Conservation (phyloP, 2,329 filamentous ascomycete species). For the Didymella exigua region DNA sequence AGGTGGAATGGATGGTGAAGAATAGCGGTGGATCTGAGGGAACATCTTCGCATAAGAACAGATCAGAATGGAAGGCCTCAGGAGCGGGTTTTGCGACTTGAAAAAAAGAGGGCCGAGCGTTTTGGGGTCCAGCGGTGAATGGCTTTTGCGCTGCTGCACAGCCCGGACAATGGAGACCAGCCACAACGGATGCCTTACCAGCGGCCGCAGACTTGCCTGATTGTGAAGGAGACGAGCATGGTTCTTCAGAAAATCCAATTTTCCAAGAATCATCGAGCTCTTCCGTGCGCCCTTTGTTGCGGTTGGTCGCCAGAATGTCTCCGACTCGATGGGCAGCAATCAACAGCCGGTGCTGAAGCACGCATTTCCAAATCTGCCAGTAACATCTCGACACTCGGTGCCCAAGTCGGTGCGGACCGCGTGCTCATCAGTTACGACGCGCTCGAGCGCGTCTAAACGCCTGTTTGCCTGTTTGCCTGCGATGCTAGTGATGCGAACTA, state of each 20-base stretch:
- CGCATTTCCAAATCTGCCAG: conserved; percentile 4
- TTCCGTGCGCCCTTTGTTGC: conserved; percentile 2
- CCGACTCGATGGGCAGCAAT: conserved; percentile 36
- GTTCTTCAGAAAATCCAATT: not conserved
- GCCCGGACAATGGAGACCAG: conserved; percentile 24
- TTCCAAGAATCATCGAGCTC: not conserved
- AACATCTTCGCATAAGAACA: conserved; percentile 16
- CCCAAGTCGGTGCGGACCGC: conserved; percentile 2
- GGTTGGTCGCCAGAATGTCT: conserved; percentile 19
- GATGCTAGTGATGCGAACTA: conserved; percentile 5
- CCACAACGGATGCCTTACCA: conserved; percentile 12
- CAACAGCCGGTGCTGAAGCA: conserved; percentile 22
- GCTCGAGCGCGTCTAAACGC: conserved; percentile 3
- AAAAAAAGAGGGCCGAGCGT: conserved; percentile 31
- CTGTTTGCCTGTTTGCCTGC: conserved; percentile 1
- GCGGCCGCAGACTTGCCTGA: conserved; percentile 9
- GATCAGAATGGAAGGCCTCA: conserved; percentile 31
- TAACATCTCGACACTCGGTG: not conserved
- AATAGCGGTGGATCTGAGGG: not conserved
- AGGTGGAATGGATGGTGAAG: not conserved
- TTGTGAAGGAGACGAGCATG: not conserved
- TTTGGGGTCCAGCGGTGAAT: conserved; percentile 34
- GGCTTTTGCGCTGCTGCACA: conserved; percentile 46
- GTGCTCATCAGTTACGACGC: conserved; percentile 3
- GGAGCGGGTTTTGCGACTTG: conserved; percentile 26